Base-by-base conservation (phyloP, 768 basidiomycete species). In the Nidula microcarpa region DNA sequence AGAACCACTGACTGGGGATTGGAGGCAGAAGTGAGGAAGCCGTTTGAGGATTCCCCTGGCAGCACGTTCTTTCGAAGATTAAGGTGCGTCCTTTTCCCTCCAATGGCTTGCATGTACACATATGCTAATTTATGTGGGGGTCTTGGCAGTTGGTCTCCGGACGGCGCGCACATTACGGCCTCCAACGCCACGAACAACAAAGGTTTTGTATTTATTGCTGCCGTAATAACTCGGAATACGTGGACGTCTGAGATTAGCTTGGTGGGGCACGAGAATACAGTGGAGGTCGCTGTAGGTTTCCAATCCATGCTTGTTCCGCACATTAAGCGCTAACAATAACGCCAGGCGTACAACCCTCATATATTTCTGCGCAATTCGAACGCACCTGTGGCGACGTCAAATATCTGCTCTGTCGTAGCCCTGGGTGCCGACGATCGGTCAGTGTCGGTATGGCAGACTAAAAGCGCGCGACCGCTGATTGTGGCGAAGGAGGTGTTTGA, bases 151-250 rank as follows among this genome's bases (percentile, higher is more conserved):
- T 99, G 97, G 97, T 98, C 95, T 0, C 97, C 97, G 2, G 97
- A 98, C 63, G 97, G 97, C n/a, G 91, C 96, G 2, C 94, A 97
- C 65, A 93, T 99, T 55, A 97, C 94, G 4, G 92, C 95, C 1
- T 96, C 96, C 1, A 98, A 98, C 63, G 94, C 95, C 1, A 98
- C 94, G 49, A 98, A 98, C 66, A 92, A 91, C 61, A 86, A 88
- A 57, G 95, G 95, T 16, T 94, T 94, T 53, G 95, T 98, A 5
- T 99, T 98, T 66, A 96, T 98, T 43, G 97, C 96, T 2, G 92
- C 94, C 6, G 94, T 98, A 18, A 95, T 99, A 56, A 87, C 90
- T 0, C 80, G 95, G 33, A 87, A 86, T 46, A 80, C 87, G 9
- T 98, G 94, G 93, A 86, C 86, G 3, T 88, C 90, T 5, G 91